A percentile compares a stretch with the other conserved stretches of the same genome.
Evolutionary conservation across 2,329 filamentous ascomycete species (phyloP).

Genomic region (Endocalyx cinctus): DNA sequence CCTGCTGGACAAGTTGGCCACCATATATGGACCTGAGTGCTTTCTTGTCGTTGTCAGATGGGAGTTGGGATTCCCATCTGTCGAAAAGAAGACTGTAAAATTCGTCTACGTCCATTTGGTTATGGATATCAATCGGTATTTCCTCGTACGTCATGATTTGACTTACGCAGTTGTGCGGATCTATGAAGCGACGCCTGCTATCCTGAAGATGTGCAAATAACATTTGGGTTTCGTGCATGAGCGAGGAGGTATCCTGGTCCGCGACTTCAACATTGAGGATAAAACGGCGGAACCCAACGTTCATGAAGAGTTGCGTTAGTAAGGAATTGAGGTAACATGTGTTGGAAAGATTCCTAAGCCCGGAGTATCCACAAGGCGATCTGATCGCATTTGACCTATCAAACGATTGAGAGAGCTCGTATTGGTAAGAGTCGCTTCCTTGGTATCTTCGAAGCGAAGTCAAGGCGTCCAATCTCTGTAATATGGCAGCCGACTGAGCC

Average conservation of each 20-base stretch:
- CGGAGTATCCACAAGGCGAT: constrained; percentile 76
- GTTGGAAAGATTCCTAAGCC: constrained; percentile 86
- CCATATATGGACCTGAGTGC: constrained; percentile 81
- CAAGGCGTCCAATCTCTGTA: constrained; percentile 47
- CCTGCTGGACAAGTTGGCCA: constrained; percentile 87
- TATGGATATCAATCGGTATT: constrained; percentile 74
- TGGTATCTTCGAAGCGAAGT: constrained; percentile 44
- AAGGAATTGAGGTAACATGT: constrained; percentile 97
- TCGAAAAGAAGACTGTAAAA: constrained; percentile 95
- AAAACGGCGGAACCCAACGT: constrained; percentile 78
- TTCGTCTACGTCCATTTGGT: constrained; percentile 97
- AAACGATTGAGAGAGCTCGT: constrained; percentile 57
- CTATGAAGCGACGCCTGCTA: constrained; percentile 66
- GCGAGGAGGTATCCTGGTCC: constrained; percentile 54
- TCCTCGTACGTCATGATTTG: constrained; percentile 82
- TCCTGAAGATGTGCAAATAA: constrained; percentile 86
- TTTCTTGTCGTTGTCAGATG: constrained; percentile 62
- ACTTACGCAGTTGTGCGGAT: constrained; percentile 67
- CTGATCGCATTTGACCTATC: constrained; percentile 67
- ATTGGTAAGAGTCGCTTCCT: constrained; percentile 49
- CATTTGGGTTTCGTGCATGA: constrained; percentile 73
- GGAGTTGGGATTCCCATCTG: constrained; percentile 79
- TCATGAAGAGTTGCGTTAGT: constrained; percentile 95
- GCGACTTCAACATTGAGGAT: constrained; percentile 62
- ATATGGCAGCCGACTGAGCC: constrained; percentile 43